Percentiles rank a stretch among this genome's conserved stretches.
Conservation (phyloP, 2,329 filamentous ascomycete genomes). For the Aspergillus calidoustus region DNA sequence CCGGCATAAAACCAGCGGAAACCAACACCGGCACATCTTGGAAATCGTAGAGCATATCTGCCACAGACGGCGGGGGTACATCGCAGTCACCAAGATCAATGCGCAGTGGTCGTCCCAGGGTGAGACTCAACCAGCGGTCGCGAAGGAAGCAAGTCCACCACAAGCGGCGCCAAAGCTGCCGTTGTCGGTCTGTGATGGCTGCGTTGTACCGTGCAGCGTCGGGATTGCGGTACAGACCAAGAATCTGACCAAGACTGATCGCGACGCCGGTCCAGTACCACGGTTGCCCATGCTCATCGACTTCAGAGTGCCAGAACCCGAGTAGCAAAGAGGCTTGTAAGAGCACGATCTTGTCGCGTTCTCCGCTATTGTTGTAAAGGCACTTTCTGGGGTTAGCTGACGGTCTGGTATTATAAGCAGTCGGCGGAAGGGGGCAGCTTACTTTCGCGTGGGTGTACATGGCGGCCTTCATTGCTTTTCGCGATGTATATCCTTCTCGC, state of each 20-base stretch:
- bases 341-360: conserved; percentile 47
- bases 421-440: not conserved
- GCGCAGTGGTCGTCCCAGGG: conserved; percentile 46
- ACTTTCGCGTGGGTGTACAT: conserved; percentile 47
- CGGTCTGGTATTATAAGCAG: too few species aligned
- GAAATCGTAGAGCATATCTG: conserved; percentile 34
- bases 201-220: conserved; percentile 22
- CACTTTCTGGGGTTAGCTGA: conserved; percentile 13
- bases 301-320: conserved; percentile 49
- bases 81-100: conserved; percentile 46
- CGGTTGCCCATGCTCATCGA: conserved; percentile 47
- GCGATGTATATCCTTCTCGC: conserved; percentile 38
- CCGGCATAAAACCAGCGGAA: conserved; percentile 24
- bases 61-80: conserved; percentile 33
- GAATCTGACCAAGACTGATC: conserved; percentile 48
- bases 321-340: conserved; percentile 51
- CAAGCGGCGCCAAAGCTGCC: conserved; percentile 42
- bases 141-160: conserved; percentile 50
- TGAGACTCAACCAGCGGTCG: conserved; percentile 48
- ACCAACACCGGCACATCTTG: conserved; percentile 8
- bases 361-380: conserved; percentile 39
- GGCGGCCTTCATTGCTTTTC: conserved; percentile 42
- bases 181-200: conserved; percentile 28
- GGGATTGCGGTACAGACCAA: conserved; percentile 47
- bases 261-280: conserved; percentile 56